These are phyloP conservation scores for Xylariales sp. DNA, from an alignment of 2,329 filamentous ascomycete genomes.

Conservation along the genomic window DNA sequence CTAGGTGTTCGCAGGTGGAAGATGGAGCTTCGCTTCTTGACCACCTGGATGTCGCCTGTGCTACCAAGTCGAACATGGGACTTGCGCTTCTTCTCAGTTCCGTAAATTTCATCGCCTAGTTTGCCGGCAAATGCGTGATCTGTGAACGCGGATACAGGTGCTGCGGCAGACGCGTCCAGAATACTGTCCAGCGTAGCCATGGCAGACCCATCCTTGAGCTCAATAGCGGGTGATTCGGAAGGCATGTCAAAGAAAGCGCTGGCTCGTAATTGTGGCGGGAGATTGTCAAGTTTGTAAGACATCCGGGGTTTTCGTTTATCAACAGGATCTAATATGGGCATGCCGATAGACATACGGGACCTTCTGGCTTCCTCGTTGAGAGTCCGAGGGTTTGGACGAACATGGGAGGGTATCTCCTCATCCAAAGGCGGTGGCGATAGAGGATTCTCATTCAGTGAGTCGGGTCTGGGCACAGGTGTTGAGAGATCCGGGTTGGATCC, in stretches of 20 bases:
- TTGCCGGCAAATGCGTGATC: constrained; percentile 80
- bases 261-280: constrained; percentile 85
- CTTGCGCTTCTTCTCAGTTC: constrained; percentile 49
- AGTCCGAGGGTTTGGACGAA: constrained; percentile 7
- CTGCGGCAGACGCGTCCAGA: constrained; percentile 79
- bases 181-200: constrained; percentile 88
- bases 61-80: constrained; percentile 26
- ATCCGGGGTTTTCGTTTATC: constrained; percentile 35
- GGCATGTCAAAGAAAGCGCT: constrained; percentile 83
- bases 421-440: constrained; percentile 7
- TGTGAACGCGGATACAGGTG: constrained; percentile 86
- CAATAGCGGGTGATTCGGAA: constrained; percentile 43
- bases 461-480: constrained; percentile 8
- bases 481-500: constrained; percentile 17
- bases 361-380: constrained; percentile 22
- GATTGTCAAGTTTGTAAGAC: constrained; percentile 38
- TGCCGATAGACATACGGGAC: constrained; percentile 31
- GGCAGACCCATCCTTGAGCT: constrained; percentile 73
- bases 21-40: constrained; percentile 46
- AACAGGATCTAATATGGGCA: constrained; percentile 21
- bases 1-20: constrained; percentile 42
- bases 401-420: constrained; percentile 10
- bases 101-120: constrained; percentile 71
- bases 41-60: constrained; percentile 18
- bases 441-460: not conserved